A percentile compares a stretch with the other conserved stretches of the same genome.
These are phyloP conservation scores for Larix kaempferi DNA, from an alignment of 75 land plant genomes.

Conservation along the genomic window DNA sequence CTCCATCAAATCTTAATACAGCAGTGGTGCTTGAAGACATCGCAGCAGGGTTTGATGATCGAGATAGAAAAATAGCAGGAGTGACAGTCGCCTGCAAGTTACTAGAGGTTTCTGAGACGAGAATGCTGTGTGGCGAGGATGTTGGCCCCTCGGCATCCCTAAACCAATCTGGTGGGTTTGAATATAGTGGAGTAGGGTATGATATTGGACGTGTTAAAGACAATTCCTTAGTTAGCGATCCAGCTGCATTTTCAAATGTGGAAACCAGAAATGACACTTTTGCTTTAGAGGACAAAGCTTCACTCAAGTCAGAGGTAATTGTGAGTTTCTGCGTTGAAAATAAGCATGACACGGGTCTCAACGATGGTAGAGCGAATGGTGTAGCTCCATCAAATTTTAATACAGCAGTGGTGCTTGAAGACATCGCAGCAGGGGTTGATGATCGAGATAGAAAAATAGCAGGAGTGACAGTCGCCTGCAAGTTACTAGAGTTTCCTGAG, in stretches of 20 bases:
- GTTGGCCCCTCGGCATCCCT: not conserved
- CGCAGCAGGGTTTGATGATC: not conserved
- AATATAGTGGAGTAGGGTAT: not conserved
- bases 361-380: not conserved
- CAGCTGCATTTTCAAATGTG: constrained; percentile 2
- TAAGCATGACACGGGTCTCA: not conserved
- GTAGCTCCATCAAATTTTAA: not conserved
- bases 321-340: not conserved
- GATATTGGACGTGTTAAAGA: not conserved
- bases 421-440: not conserved
- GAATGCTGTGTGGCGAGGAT: not conserved
- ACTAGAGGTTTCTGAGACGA: not conserved
- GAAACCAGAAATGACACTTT: not conserved
- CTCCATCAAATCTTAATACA: not conserved
- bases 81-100: not conserved
- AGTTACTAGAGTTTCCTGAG: not conserved
- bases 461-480: not conserved
- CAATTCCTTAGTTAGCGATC: not conserved
- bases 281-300: not conserved
- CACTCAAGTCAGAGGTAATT: not conserved
- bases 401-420: not conserved
- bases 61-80: not conserved
- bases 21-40: not conserved
- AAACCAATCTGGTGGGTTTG: not conserved
- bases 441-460: not conserved